phyloP scores from a whole-genome alignment of 2,329 filamentous ascomycete species.

The Aspergillaceae sp. region DNA sequence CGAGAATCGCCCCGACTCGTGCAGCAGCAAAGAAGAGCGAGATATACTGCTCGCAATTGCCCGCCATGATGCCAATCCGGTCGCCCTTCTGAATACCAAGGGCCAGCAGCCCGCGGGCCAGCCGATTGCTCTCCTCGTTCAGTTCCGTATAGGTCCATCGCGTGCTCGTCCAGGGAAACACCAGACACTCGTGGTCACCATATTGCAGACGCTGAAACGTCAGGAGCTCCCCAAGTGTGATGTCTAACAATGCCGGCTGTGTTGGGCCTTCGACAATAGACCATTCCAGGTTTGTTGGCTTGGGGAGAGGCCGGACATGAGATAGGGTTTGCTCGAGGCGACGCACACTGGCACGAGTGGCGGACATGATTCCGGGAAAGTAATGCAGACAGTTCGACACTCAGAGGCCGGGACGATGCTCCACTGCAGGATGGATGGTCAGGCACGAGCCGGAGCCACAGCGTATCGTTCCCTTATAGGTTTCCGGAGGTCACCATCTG shows the following conservation, averaged over 20 bases:
- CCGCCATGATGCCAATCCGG: constrained; percentile 65
- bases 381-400: neutral
- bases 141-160: constrained; percentile 64
- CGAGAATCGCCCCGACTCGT: constrained; percentile 57
- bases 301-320: constrained; percentile 15
- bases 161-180: constrained; percentile 67
- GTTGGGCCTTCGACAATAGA: constrained; percentile 60
- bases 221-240: constrained; percentile 64
- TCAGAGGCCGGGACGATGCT: neutral
- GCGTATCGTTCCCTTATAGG: neutral
- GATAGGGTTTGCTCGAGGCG: constrained; percentile 23
- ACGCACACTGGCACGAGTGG: constrained; percentile 14
- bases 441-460: neutral
- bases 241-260: constrained; percentile 59
- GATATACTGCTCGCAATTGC: constrained; percentile 50
- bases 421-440: neutral
- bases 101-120: constrained; percentile 58
- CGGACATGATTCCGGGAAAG: constrained; percentile 11
- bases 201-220: constrained; percentile 61
- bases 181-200: constrained; percentile 57
- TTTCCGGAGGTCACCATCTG: too few relatives aligned
- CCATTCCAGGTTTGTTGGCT: constrained; percentile 15
- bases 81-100: constrained; percentile 61
- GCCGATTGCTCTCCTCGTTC: constrained; percentile 50
- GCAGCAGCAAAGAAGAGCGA: constrained; percentile 66